phyloP scores from a whole-genome alignment of 768 basidiomycete genomes.

The Boletus patriciae region DNA sequence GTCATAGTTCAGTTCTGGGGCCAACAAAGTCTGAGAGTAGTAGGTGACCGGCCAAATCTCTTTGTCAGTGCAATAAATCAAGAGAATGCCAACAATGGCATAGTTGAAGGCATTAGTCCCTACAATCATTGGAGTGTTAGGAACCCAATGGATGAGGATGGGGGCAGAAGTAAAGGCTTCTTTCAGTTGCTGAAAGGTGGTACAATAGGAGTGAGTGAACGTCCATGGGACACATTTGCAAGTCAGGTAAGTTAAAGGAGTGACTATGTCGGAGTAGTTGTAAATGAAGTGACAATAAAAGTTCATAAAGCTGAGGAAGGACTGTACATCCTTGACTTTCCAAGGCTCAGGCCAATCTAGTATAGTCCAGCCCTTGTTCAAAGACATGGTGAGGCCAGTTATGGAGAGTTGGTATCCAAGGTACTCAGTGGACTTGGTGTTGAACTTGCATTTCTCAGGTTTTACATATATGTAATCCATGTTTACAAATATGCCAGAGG shows the following conservation, averaged over 20 bases:
- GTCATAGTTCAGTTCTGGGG: not conserved
- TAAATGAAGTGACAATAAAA: not conserved
- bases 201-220: not conserved
- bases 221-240: not conserved
- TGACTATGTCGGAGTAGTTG: not conserved
- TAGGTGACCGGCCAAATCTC: no score
- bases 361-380: not conserved
- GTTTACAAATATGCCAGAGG: not conserved
- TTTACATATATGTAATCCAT: not conserved
- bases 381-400: not conserved
- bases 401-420: not conserved
- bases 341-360: not conserved
- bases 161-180: not conserved
- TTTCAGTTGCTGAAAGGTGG: no score
- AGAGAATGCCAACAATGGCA: no score
- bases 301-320: not conserved
- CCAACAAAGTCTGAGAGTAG: no score
- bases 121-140: no score
- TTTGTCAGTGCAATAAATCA: no score
- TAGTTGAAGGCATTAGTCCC: no score
- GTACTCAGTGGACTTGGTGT: not conserved
- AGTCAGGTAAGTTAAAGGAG: not conserved
- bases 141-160: not conserved
- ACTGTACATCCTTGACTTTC: not conserved
- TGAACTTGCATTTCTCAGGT: not conserved